Evolutionary conservation across 108 stramenopile species (phyloP).

Genomic region (Hondaea fermentalgiana): DNA sequence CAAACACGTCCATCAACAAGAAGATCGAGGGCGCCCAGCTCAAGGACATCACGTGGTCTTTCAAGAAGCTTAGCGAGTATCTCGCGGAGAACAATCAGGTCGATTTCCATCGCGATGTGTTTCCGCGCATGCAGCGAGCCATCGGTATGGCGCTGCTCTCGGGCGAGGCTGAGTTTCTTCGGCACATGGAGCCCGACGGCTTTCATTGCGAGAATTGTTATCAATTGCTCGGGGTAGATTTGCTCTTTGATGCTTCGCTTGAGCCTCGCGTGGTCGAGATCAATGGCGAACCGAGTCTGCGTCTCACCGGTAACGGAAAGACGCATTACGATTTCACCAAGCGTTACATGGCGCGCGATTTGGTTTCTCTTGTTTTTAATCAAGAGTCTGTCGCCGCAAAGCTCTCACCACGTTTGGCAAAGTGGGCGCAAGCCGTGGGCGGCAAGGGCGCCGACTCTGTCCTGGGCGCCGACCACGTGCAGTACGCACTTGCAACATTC

Average conservation of each 20-base stretch:
- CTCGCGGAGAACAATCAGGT: background rate
- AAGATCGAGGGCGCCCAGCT: background rate
- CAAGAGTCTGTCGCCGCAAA: background rate
- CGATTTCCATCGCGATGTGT: background rate
- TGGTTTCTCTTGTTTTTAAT: background rate
- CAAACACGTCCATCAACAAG: background rate
- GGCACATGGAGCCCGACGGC: background rate
- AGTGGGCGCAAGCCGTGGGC: background rate
- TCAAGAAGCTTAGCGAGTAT: slow-evolving; percentile 3
- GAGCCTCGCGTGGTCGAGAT: background rate
- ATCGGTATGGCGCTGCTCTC: slow-evolving; percentile 1
- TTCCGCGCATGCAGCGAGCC: background rate
- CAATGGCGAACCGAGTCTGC: background rate
- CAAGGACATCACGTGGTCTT: slow-evolving; percentile 18
- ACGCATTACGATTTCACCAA: slow-evolving; percentile 15
- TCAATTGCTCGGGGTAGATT: background rate
- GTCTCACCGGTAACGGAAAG: background rate
- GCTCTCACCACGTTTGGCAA: background rate
- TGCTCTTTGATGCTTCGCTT: background rate
- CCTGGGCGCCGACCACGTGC: background rate
- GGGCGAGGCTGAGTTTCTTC: background rate
- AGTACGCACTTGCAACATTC: background rate
- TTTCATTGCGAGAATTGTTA: background rate
- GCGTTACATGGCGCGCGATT: background rate
- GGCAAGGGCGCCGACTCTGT: too few relatives aligned